Base-by-base conservation (phyloP, 495 filamentous ascomycete genomes). In the Daldinia childiae region DNA sequence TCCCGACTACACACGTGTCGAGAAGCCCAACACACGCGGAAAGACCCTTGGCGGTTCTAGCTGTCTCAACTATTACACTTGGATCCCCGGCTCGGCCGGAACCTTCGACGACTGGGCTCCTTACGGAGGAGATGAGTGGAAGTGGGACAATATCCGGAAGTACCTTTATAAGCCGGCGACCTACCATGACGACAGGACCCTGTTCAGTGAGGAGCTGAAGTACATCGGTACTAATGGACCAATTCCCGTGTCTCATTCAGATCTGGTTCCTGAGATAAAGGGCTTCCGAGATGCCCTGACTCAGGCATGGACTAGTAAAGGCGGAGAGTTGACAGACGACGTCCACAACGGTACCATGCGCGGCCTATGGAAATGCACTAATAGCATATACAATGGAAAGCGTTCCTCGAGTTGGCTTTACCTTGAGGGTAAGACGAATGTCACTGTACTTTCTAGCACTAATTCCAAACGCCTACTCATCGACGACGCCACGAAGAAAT, bases 21-120 rank as follows among this genome's bases (percentile, higher is more conserved):
- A 90, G 74, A 90, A 89, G 78, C 87, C 86, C 38, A 89, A 88
- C 68, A 89, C 85, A 50, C 83, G 87, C 55, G 89, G 88, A 34
- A 85, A 83, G 61, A 85, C 86, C 62, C 82, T 91, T 15, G 87
- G 89, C 26, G 88, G 88, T 4, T 85, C 80, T 52, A 87, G 82
- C 65, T 87, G 85, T 15, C 84, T 85, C 64, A 91, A 90, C 78
- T 87, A 87, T 58, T 90, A 85, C 38, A 82, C 88, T n/a, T 89
- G 86, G 74, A 82, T 90, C 39, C 87, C 87, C 9, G 89, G 88
- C 21, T 80, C 77, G 60, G 85, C 85, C 50, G 85, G 86, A 48
- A 88, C 88, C 64, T 91, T 86, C 60, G 86, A 90, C 78, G 87
- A 89, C 68, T 91, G 88, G 88, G 76, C 72, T 26, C 60, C 76